Percentiles rank a stretch among this genome's conserved stretches.
These are phyloP conservation scores for Alternaria sp. DNA, from an alignment of 2,329 filamentous ascomycete species.

Conservation along the genomic window DNA sequence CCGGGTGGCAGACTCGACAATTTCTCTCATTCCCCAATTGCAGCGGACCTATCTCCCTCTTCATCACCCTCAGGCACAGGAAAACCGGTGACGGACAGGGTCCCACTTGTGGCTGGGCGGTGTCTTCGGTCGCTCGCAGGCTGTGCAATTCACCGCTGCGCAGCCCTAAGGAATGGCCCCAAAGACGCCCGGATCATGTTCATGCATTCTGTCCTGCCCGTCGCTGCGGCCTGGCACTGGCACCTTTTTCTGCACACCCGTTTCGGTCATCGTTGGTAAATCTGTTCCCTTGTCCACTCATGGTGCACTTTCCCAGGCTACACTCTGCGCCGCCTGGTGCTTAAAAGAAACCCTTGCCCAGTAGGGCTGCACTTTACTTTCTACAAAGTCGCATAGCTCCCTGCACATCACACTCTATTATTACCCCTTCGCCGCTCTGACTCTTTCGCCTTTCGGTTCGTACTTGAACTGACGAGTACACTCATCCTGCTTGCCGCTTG, in stretches of 20 bases:
- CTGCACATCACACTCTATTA: slow-evolving; percentile 38
- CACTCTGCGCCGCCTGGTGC: slow-evolving; percentile 39
- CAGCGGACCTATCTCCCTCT: slow-evolving; percentile 10
- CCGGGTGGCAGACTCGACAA: slow-evolving; percentile 14
- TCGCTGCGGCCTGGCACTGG: slow-evolving; percentile 35
- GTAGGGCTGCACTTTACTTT: slow-evolving; percentile 33
- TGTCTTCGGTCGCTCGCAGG: slow-evolving; percentile 29
- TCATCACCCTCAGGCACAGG: slow-evolving; percentile 31
- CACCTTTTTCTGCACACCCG: slow-evolving; percentile 21
- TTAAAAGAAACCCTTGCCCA: slow-evolving; percentile 37
- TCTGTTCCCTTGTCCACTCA: slow-evolving; percentile 28
- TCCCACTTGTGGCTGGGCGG: slow-evolving; percentile 31
- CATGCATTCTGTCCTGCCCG: slow-evolving; percentile 34
- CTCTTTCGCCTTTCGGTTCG: slow-evolving; percentile 29
- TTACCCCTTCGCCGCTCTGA: slow-evolving; percentile 33
- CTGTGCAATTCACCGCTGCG: slow-evolving; percentile 47
- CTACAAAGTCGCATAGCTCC: slow-evolving; percentile 31
- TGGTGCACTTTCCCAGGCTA: slow-evolving; percentile 45
- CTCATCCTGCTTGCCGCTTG: slow-evolving; percentile 30
- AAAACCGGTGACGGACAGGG: slow-evolving; percentile 39
- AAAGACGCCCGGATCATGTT: slow-evolving; percentile 31
- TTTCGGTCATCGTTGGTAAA: slow-evolving; percentile 25
- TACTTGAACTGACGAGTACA: slow-evolving; percentile 25
- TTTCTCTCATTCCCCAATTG: slow-evolving; percentile 21
- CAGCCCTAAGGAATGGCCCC: slow-evolving; percentile 33